Percentiles rank a stretch among this genome's conserved stretches.
These are phyloP conservation scores for Taiwanofungus camphoratus DNA, from an alignment of 1,284 basidiomycete species.

Conservation along the genomic window DNA sequence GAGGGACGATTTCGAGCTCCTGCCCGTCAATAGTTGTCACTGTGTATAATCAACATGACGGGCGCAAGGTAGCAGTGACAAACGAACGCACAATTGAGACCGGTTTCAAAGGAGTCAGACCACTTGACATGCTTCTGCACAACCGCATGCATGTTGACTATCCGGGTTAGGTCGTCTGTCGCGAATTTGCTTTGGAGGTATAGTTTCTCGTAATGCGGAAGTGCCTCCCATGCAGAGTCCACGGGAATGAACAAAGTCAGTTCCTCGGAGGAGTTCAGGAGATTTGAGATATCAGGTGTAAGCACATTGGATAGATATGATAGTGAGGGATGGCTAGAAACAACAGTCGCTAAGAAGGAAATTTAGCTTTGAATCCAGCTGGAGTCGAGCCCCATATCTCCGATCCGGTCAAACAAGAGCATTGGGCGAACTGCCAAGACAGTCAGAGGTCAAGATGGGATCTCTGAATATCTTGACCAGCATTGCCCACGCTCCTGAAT, in stretches of 20 bases:
- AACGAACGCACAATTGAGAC: slow-evolving; percentile 45
- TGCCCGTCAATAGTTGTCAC: slow-evolving; percentile 70
- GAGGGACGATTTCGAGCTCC: slow-evolving; percentile 53
- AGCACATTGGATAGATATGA: slow-evolving; percentile 69
- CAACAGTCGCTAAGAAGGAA: slow-evolving; percentile 46
- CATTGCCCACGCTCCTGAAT: too few relatives aligned
- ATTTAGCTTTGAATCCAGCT: too few relatives aligned
- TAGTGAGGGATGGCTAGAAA: slow-evolving; percentile 52
- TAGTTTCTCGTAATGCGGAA: slow-evolving; percentile 65
- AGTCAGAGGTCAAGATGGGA: too few relatives aligned
- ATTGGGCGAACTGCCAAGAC: too few relatives aligned
- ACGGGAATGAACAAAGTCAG: slow-evolving; percentile 90
- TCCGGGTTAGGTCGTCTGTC: slow-evolving; percentile 68
- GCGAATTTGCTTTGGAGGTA: slow-evolving; percentile 88
- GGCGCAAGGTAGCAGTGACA: neutral
- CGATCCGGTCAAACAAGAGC: too few relatives aligned
- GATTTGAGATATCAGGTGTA: slow-evolving; percentile 47
- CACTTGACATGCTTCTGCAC: slow-evolving; percentile 52
- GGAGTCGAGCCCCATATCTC: too few relatives aligned
- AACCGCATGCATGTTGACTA: slow-evolving; percentile 76
- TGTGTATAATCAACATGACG: slow-evolving; percentile 24
- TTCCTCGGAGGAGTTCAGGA: slow-evolving; percentile 60
- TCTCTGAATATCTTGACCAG: too few relatives aligned
- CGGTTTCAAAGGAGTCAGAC: slow-evolving; percentile 54
- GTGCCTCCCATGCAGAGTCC: slow-evolving; percentile 69